Evolutionary conservation across 116 monocot species (phyloP), one percentile per base, ranked within the genome.

Genomic region (Zostera marina): DNA sequence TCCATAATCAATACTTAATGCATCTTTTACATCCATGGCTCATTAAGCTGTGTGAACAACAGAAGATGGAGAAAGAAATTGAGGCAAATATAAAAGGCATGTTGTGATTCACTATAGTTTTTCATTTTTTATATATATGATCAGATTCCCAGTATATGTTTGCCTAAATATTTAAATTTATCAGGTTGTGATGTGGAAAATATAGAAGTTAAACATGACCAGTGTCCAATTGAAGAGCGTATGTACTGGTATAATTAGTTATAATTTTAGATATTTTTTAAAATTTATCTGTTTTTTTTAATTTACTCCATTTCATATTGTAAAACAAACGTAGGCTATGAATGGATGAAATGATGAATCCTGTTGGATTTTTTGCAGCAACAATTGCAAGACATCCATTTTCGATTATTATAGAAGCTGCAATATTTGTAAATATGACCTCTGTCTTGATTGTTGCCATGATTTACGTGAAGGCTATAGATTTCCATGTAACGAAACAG

Each of bases 41-140:
- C 23, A 65, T 70, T 58, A 39, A 74, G 9, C 17, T 83, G 10
- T 47, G 53, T n/a, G n/a, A 63, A 23, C 75, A 80, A 45, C 88
- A 88, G 65, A 41, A 24, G 11, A 7, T 15, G 20, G 88, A 88
- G 72, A 88, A 72, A 47, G 60, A 83, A 60, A 40, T 80, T 19
- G 88, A 88, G 69, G 82, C 83, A 45, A 65, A 58, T 42, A 61
- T 70, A 40, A 53, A 66, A 68, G 80, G 83, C 42, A 22, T 15
- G 42, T 59, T 59, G 4, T 59, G 41, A 59, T 41, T 59, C 9
- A 42, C 20, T 20, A 39, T 44, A 21, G 4, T 0, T 44, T 46
- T 38, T 15, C 12, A 15, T 42, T 5, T 42, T 48, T 40, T 39
- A 7, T 39, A 19, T 15, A 48, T 19, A 5, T 41, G 45, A 12